Conservation (phyloP, 2,329 filamentous ascomycete species). For the Pseudocercospora crystallina region DNA sequence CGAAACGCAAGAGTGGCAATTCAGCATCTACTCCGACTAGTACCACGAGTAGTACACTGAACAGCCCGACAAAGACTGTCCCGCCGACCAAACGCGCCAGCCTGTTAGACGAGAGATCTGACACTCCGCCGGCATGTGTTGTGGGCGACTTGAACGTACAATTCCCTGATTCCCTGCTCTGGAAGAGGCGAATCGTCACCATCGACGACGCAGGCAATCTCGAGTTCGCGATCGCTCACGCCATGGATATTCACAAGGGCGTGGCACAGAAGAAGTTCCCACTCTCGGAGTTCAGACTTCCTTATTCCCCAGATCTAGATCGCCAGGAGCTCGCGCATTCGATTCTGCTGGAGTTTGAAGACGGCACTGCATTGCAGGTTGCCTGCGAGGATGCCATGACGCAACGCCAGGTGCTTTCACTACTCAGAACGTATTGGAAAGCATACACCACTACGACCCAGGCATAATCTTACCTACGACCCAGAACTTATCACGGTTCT, state of each 20-base stretch:
- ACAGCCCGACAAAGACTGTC: conserved; percentile 1
- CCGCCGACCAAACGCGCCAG: conserved; percentile 16
- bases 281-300: conserved; percentile 76
- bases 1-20: conserved; percentile 51
- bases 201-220: conserved; percentile 82
- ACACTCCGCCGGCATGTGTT: conserved; percentile 59
- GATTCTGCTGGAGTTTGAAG: conserved; percentile 62
- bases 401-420: conserved; percentile 50
- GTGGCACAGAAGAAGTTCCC: conserved; percentile 63
- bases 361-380: conserved; percentile 63
- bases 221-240: conserved; percentile 70
- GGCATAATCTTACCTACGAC: not conserved
- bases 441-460: conserved; percentile 12
- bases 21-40: conserved; percentile 23
- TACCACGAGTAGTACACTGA: conserved; percentile 12
- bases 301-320: conserved; percentile 84
- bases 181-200: conserved; percentile 89
- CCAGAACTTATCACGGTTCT: too few species aligned
- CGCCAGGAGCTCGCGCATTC: conserved; percentile 91
- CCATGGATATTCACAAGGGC: conserved; percentile 40
- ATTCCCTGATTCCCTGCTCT: conserved; percentile 92
- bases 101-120: conserved; percentile 26
- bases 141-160: conserved; percentile 94
- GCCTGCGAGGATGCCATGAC: conserved; percentile 59
- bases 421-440: conserved; percentile 34